Evolutionary conservation across 306 rosid genomes (phyloP), one percentile per base, ranked within the genome.

Genomic region (Vigna reflexopilosa): DNA sequence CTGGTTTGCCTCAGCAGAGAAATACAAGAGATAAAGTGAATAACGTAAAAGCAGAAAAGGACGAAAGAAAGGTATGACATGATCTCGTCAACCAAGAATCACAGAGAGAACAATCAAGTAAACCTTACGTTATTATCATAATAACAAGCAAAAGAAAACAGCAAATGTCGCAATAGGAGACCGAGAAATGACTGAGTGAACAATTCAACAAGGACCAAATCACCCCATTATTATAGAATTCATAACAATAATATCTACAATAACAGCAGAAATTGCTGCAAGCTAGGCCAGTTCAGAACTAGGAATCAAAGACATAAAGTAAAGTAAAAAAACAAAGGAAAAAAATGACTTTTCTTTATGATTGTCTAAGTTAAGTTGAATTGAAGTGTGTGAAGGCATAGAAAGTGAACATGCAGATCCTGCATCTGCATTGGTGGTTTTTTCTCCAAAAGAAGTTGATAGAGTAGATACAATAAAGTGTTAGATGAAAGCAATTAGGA

Each of bases 41-140:
- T 65, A 85, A 51, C 36, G 70, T 30, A 80, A 89, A 89, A 89
- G 93, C 80, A 84, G 89, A 88, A 88, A 91, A 86, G 77, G 95
- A 84, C 90, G 78, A 87, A 84, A 81, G 67, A 62, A 83, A 87
- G 66, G 74, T 75, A 71, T 83, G 86, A 67, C 76, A 76, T 52
- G 81, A 86, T 91, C 67, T 83, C 77, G 90, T 79, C 93, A 79
- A 84, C 81, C 78, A 63, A 78, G 80, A 80, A 79, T 63, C 81
- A 77, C 79, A 77, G 40, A 47, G 61, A 42, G 83, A 77, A 69
- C 82, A 70, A 77, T 81, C 85, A 57, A 77, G 81, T 81, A 55
- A 67, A 80, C 59, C 81, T 72, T 78, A 77, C 73, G 87, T 77
- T 81, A 80, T 83, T 78, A 75, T 75, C 84, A 45, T 78, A 54